Evolutionary conservation across 352 stramenopile species (phyloP).

Genomic region (Globisporangium canariense): DNA sequence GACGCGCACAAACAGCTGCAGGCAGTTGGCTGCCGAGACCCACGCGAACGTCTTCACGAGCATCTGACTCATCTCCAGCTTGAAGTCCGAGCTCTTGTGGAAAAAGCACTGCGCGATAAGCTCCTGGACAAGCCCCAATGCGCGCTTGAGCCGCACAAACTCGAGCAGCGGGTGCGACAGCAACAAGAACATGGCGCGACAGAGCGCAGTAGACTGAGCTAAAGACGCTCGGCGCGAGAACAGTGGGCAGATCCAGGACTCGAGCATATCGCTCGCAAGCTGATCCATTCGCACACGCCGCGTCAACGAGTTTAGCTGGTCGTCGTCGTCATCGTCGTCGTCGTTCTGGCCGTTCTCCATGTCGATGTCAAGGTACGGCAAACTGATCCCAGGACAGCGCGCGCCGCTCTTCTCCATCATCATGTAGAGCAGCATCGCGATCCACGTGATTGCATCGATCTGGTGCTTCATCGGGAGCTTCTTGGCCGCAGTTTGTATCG

Average conservation of each 20-base stretch:
- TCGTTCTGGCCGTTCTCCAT: conserved; percentile 16
- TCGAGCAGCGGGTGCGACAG: conserved; percentile 59
- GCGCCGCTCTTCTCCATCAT: conserved; percentile 81
- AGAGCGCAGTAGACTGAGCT: conserved; percentile 44
- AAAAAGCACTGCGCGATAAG: conserved; percentile 65
- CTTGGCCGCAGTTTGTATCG: conserved; percentile 40
- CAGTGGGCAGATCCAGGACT: conserved; percentile 54
- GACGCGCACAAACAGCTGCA: conserved; percentile 43
- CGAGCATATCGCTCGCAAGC: conserved; percentile 42
- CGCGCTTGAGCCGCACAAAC: conserved; percentile 46
- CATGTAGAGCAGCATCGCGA: conserved; percentile 75
- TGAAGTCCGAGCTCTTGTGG: conserved; percentile 42
- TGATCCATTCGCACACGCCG: conserved; percentile 58
- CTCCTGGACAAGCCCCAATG: conserved; percentile 40
- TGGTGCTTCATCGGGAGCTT: conserved; percentile 55
- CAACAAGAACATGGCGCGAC: conserved; percentile 61
- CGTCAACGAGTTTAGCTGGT: conserved; percentile 30
- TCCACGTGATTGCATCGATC: conserved; percentile 53
- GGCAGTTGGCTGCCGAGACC: conserved; percentile 42
- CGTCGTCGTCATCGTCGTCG: conserved; percentile 44
- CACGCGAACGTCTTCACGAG: conserved; percentile 55
- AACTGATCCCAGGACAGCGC: conserved; percentile 56
- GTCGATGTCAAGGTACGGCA: conserved; percentile 73
- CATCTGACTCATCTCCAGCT: conserved; percentile 57
- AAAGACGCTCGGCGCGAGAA: conserved; percentile 48